phyloP scores from a whole-genome alignment of 805 yeast genomes.

The Kluyveromyces lactis region DNA sequence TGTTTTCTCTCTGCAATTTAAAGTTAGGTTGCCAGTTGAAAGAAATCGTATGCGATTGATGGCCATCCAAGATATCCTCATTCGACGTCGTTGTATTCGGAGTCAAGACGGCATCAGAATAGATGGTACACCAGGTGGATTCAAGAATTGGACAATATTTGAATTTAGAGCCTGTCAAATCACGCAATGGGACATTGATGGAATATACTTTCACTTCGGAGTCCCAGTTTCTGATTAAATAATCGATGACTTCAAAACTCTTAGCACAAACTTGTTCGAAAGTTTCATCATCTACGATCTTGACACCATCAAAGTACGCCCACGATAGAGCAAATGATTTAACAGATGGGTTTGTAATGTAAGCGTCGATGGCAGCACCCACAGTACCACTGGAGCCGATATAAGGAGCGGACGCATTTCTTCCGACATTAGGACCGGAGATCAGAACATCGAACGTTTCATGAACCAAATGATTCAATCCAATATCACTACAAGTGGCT shows the following conservation, averaged over 20 bases:
- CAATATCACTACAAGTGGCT: constrained; percentile 90
- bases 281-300: constrained; percentile 41
- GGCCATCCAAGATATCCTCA: constrained; percentile 42
- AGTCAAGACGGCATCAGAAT: constrained; percentile 24
- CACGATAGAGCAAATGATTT: constrained; percentile 76
- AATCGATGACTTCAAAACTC: constrained; percentile 53
- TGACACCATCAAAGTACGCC: constrained; percentile 54
- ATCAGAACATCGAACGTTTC: constrained; percentile 70
- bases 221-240: constrained; percentile 54
- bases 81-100: constrained; percentile 11
- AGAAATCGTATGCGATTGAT: constrained; percentile 36
- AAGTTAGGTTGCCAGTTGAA: constrained; percentile 86
- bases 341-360: constrained; percentile 45
- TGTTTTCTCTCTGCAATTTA: constrained; percentile 34
- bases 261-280: constrained; percentile 59
- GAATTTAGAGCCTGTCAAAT: constrained; percentile 41
- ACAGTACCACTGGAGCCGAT: constrained; percentile 90
- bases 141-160: constrained; percentile 71
- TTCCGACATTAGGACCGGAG: constrained; percentile 94
- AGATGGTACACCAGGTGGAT: constrained; percentile 73
- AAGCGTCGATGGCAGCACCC: constrained; percentile 95
- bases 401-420: constrained; percentile 84
- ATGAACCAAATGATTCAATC: constrained; percentile 59
- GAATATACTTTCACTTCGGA: constrained; percentile 59
- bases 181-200: constrained; percentile 74